Evolutionary conservation across 495 filamentous ascomycete genomes (phyloP).

Genomic region (Copromyces sp.): DNA sequence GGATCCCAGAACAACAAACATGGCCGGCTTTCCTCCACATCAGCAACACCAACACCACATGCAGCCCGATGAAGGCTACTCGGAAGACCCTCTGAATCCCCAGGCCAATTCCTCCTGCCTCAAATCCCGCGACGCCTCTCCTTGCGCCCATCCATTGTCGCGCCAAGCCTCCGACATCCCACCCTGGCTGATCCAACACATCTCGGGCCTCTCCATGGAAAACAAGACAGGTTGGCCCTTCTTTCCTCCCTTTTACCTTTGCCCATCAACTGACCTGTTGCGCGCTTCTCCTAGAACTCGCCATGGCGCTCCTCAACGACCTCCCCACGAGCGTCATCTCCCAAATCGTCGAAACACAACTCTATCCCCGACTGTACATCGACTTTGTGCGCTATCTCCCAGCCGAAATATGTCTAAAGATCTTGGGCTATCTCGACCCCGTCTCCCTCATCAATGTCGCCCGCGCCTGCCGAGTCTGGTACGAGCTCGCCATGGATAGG

Average conservation of each 20-base stretch:
- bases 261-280: neutral
- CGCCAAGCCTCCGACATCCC: constrained; percentile 24
- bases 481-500: constrained; percentile 67
- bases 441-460: constrained; percentile 67
- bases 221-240: constrained; percentile 38
- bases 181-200: constrained; percentile 35
- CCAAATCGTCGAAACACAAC: constrained; percentile 54
- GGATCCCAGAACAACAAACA: neutral
- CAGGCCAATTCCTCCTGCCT: constrained; percentile 14
- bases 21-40: constrained; percentile 15
- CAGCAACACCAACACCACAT: constrained; percentile 17
- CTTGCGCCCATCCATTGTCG: constrained; percentile 10
- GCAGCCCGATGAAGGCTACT: constrained; percentile 49
- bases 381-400: constrained; percentile 82
- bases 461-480: constrained; percentile 70
- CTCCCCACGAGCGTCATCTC: constrained; percentile 67
- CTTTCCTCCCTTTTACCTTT: neutral
- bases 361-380: constrained; percentile 76
- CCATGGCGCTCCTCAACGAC: constrained; percentile 56
- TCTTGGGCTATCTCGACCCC: constrained; percentile 76
- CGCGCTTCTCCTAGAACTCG: constrained; percentile 37
- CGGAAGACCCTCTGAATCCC: constrained; percentile 43
- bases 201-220: constrained; percentile 33
- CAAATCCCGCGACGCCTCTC: constrained; percentile 16
- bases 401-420: constrained; percentile 76